These are phyloP conservation scores for Pythium aristosporum DNA, from an alignment of 352 stramenopile species.

Conservation along the genomic window DNA sequence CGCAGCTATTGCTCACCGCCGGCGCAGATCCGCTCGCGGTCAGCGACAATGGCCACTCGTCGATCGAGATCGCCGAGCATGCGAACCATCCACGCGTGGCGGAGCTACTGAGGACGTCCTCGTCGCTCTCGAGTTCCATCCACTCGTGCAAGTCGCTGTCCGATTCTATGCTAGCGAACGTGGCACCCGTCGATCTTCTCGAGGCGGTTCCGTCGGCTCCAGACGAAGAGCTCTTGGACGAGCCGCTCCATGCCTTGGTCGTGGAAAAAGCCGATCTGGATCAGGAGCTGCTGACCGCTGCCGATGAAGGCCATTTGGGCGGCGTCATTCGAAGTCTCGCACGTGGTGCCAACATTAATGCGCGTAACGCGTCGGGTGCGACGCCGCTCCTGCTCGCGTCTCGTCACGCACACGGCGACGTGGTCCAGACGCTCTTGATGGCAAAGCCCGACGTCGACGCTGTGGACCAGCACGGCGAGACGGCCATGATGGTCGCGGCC, in stretches of 20 bases:
- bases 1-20: neutral
- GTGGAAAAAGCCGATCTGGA: neutral
- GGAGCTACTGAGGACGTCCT: conserved; percentile 3
- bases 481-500: neutral
- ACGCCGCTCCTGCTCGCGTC: conserved; percentile 3
- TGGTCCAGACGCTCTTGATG: neutral
- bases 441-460: neutral
- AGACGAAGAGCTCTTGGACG: neutral
- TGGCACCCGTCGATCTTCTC: neutral
- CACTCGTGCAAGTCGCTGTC: neutral
- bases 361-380: neutral
- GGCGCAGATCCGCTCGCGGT: conserved; percentile 4
- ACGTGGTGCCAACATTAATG: neutral
- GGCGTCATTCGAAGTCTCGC: neutral
- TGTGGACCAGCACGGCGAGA: neutral
- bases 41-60: conserved; percentile 5
- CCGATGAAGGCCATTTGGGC: neutral
- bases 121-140: neutral
- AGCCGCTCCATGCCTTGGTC: neutral
- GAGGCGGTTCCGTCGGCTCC: neutral
- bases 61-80: conserved; percentile 8
- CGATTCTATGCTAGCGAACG: conserved; percentile 3
- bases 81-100: conserved; percentile 7
- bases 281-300: neutral
- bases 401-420: neutral